Evolutionary conservation across 345 rosid species (phyloP), one percentile per base, ranked within the genome.

Genomic region (Gossypium thurberi): DNA sequence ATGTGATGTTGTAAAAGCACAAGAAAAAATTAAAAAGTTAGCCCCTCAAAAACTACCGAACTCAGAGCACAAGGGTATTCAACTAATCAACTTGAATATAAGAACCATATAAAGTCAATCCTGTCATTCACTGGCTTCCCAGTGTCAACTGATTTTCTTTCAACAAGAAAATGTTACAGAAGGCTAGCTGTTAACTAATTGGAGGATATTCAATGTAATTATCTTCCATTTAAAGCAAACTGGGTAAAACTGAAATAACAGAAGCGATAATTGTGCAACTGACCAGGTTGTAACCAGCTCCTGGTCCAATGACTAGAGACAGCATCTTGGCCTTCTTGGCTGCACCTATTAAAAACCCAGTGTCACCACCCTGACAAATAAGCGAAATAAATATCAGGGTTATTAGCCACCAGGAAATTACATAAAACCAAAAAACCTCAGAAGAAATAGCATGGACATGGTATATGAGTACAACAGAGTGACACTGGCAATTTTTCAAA

Each of bases 261-360:
- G 23, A 43, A 18, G 12, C 20, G 9, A 65, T 21, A 65, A 20
- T 13, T 6, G 40, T 46, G 44, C 13, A 71, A 85, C 89, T 79
- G 48, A 90, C 94, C 97, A 86, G 73, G 81, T 94, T 91, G 81
- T 94, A 94, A 78, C 98, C 98, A 46, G 93, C 84, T 70, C 98
- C 97, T 0, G 93, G 93, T 74, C 98, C 97, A 81, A 91, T 94
- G 58, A 88, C 89, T 78, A 91, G 80, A 42, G 94, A 90, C 28
- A 75, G 70, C 78, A 75, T 74, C 67, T 84, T 86, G 63, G 87
- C 82, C 78, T 80, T 88, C 87, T 86, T 88, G 57, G 87, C 81
- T 9, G 88, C 91, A 76, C 85, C 87, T 44, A 90, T 90, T 60
- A 90, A 94, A 77, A 94, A 94, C 13, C 98, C 98, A 7, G 87